phyloP scores from a whole-genome alignment of 331 rosid genomes.

The Rosa hybrid region DNA sequence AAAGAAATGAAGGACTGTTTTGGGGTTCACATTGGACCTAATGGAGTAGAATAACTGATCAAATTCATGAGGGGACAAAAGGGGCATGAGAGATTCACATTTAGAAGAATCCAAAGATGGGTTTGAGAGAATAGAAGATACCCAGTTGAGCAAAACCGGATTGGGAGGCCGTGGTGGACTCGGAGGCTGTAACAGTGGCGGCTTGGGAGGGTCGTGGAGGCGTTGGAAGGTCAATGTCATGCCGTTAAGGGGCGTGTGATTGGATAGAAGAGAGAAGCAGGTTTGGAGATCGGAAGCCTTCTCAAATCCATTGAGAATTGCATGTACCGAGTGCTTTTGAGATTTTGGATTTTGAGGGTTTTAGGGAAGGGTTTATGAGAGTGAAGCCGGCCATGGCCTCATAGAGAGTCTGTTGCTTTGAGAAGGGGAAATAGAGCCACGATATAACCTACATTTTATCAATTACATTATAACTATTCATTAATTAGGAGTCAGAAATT shows the following conservation, averaged over 20 bases:
- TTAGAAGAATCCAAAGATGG: constrained; percentile 57
- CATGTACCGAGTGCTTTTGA: neutral
- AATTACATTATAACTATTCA: too few relatives aligned
- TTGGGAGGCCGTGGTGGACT: constrained; percentile 22
- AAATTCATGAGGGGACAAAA: constrained; percentile 63
- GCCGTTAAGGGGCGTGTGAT: constrained; percentile 48
- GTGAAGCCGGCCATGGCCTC: neutral
- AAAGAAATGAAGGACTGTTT: constrained; percentile 59
- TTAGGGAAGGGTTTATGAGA: constrained; percentile 3
- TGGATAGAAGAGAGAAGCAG: constrained; percentile 32
- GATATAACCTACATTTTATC: neutral
- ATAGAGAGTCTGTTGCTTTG: neutral
- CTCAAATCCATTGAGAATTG: constrained; percentile 48
- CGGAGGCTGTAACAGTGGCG: neutral
- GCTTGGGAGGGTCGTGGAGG: constrained; percentile 37
- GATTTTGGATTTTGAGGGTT: neutral
- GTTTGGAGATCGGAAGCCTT: constrained; percentile 33
- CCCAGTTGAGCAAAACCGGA: constrained; percentile 26
- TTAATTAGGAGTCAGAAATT: too few relatives aligned
- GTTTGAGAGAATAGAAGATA: constrained; percentile 61
- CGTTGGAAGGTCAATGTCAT: constrained; percentile 38
- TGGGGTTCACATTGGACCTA: constrained; percentile 50
- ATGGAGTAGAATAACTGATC: constrained; percentile 52
- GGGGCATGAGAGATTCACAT: constrained; percentile 51
- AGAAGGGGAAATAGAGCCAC: neutral